A percentile compares a stretch with the other conserved stretches of the same genome.
Conservation (phyloP, 2,329 filamentous ascomycete species). For the Plenodomus tracheiphilus region DNA sequence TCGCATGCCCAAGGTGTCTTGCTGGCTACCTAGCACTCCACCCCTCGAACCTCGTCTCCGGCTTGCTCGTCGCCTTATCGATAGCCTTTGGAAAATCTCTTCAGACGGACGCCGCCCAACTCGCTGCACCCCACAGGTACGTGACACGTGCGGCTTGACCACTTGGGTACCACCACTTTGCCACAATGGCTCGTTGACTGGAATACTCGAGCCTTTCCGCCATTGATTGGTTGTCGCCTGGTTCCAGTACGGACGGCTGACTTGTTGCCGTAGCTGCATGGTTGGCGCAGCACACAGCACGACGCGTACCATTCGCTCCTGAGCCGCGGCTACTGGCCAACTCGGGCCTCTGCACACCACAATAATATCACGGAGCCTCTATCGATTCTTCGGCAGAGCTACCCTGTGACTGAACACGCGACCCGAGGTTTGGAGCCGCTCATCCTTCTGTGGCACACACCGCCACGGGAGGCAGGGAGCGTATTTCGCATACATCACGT, state of each 20-base stretch:
- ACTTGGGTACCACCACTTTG: not conserved
- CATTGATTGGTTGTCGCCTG: slow-evolving; percentile 26
- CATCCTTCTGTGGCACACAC: slow-evolving; percentile 37
- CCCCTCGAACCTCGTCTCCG: slow-evolving; percentile 1
- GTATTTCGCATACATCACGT: not conserved
- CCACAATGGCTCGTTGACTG: slow-evolving; percentile 21
- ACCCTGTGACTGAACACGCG: not conserved
- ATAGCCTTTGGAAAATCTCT: slow-evolving; percentile 24
- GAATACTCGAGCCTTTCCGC: slow-evolving; percentile 8
- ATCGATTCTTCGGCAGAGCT: slow-evolving; percentile 8
- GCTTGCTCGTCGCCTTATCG: slow-evolving; percentile 22
- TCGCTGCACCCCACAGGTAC: slow-evolving; percentile 24
- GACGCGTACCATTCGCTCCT: slow-evolving; percentile 24
- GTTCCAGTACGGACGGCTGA: slow-evolving; percentile 29
- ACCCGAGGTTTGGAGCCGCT: slow-evolving; percentile 30
- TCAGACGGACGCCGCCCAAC: slow-evolving; percentile 19
- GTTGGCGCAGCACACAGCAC: slow-evolving; percentile 29
- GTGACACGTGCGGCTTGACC: not conserved
- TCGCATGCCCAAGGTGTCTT: slow-evolving; percentile 14
- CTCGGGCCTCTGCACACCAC: slow-evolving; percentile 22
- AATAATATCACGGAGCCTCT: slow-evolving; percentile 1
- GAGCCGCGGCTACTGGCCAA: slow-evolving; percentile 20
- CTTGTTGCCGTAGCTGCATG: slow-evolving; percentile 30
- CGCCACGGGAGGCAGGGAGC: slow-evolving; percentile 26
- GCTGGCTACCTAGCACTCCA: slow-evolving; percentile 11